These are phyloP conservation scores for Arbutus unedo DNA, from an alignment of 148 eudicot genomes.

Conservation along the genomic window DNA sequence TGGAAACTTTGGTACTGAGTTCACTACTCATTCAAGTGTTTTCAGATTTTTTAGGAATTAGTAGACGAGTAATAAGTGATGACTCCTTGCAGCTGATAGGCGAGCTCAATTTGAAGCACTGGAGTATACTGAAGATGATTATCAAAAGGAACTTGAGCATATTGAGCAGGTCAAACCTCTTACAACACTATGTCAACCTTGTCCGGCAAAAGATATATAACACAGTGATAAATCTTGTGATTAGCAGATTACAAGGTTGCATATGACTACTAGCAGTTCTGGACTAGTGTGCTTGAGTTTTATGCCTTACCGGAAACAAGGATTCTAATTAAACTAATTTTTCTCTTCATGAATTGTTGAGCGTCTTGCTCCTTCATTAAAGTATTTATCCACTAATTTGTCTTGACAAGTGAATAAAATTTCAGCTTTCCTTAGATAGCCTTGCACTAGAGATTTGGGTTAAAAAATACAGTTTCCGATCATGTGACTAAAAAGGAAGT, in stretches of 20 bases:
- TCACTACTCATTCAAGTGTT: slow-evolving; percentile 13
- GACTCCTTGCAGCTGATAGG: slow-evolving; percentile 78
- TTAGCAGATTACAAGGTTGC: not conserved
- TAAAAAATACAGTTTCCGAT: not conserved
- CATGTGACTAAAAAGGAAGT: not conserved
- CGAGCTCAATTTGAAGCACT: slow-evolving; percentile 92
- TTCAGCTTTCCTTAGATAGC: not conserved
- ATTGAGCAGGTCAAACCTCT: slow-evolving; percentile 59
- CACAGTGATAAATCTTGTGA: not conserved
- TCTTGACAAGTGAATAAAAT: not conserved
- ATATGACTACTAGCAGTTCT: not conserved
- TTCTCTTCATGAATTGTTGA: not conserved
- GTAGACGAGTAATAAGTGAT: not conserved
- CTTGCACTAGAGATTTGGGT: not conserved
- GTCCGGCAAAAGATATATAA: not conserved
- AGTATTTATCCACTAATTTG: not conserved
- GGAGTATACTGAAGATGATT: slow-evolving; percentile 91
- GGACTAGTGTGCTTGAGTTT: not conserved
- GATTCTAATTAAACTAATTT: not conserved
- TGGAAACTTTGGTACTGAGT: slow-evolving; percentile 80
- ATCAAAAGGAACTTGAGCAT: slow-evolving; percentile 90
- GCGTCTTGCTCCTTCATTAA: not conserved
- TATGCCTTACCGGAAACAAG: not conserved
- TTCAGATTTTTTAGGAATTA: slow-evolving; percentile 3
- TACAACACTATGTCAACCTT: slow-evolving; percentile 4